phyloP scores from a whole-genome alignment of 768 basidiomycete genomes.

The Suillus brevipes region DNA sequence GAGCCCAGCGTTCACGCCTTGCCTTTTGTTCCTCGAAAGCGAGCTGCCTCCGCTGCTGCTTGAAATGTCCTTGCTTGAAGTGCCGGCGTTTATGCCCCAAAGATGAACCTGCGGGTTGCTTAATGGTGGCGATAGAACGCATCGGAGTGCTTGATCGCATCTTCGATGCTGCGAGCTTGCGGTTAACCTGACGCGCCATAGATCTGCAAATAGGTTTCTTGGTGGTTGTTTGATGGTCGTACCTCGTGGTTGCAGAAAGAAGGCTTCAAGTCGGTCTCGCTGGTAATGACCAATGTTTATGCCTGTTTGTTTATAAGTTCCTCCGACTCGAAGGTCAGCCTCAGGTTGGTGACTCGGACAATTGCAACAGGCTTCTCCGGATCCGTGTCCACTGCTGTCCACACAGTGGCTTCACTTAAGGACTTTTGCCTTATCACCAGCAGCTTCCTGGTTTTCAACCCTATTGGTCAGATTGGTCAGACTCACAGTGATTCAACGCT shows the following conservation, averaged over 20 bases:
- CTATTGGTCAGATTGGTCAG: not conserved
- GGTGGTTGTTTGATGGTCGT: slow-evolving; percentile 11
- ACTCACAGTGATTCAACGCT: not conserved
- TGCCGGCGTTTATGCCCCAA: slow-evolving; percentile 21
- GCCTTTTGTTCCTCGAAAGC: slow-evolving; percentile 25
- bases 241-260: not conserved
- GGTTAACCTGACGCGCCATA: slow-evolving; percentile 24
- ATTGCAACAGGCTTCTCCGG: not conserved
- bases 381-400: not conserved
- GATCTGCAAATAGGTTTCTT: not conserved
- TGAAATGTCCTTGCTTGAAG: slow-evolving; percentile 22
- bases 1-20: slow-evolving; percentile 33
- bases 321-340: too few species aligned
- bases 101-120: slow-evolving; percentile 22
- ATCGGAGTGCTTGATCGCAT: slow-evolving; percentile 25
- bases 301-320: not conserved
- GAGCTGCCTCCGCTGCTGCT: slow-evolving; percentile 18
- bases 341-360: too few species aligned
- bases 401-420: not conserved
- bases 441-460: not conserved
- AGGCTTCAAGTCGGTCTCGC: not conserved
- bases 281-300: slow-evolving; percentile 9
- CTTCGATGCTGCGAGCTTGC: slow-evolving; percentile 28
- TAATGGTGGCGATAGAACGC: slow-evolving; percentile 24
- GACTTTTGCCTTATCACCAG: not conserved